Percentiles rank a stretch among this genome's conserved stretches.
Evolutionary conservation across 2,329 filamentous ascomycete genomes (phyloP).

Genomic region (Zymoseptoria brevis): DNA sequence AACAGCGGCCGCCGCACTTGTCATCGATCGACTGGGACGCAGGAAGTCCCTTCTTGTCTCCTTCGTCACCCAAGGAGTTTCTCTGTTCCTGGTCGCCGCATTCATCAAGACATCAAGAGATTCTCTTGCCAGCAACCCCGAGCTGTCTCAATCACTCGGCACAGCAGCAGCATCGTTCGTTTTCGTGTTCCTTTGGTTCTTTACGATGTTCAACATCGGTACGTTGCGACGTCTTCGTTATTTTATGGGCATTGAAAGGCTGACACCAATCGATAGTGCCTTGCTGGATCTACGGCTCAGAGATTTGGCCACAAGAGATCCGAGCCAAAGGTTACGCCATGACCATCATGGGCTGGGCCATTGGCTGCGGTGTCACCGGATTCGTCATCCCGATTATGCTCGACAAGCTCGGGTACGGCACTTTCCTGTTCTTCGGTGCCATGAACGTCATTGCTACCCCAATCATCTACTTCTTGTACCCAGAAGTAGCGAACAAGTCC

Average conservation of each 20-base stretch:
- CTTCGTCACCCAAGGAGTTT: conserved; percentile 26
- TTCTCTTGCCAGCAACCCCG: neutral
- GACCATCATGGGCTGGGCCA: conserved; percentile 9
- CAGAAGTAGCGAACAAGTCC: conserved; percentile 22
- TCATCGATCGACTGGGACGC: conserved; percentile 23
- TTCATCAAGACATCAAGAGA: conserved; percentile 26
- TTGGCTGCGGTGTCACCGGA: conserved; percentile 7
- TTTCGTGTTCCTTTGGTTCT: conserved; percentile 9
- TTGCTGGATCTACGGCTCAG: conserved; percentile 27
- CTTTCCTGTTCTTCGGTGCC: conserved; percentile 32
- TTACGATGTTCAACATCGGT: no score
- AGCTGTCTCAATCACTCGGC: conserved; percentile 10
- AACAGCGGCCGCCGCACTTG: conserved; percentile 25
- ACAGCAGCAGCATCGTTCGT: conserved; percentile 22
- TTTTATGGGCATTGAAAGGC: no score
- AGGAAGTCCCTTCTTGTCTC: conserved; percentile 22
- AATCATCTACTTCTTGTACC: conserved; percentile 12
- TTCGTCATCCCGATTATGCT: conserved; percentile 9
- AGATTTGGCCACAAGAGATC: conserved; percentile 10
- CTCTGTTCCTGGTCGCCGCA: conserved; percentile 28
- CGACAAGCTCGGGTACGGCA: conserved; percentile 1
- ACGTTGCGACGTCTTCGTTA: no score
- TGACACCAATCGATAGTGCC: conserved; percentile 12
- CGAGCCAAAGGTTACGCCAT: conserved; percentile 8
- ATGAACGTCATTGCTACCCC: conserved; percentile 27